These are phyloP conservation scores for Helicocarpus griseus DNA, from an alignment of 2,329 filamentous ascomycete species.

Conservation along the genomic window DNA sequence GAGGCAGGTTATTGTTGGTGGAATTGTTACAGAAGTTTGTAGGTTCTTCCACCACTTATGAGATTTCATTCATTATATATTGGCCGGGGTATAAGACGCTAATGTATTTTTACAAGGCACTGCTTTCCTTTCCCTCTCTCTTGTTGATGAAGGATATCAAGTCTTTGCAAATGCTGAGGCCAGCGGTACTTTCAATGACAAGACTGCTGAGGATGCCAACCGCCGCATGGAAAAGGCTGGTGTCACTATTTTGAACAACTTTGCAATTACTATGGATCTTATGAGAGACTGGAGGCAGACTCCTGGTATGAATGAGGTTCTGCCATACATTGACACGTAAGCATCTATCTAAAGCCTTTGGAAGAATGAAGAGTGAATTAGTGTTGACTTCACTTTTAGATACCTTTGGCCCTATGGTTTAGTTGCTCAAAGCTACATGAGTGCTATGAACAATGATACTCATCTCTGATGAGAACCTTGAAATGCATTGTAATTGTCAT, in stretches of 20 bases:
- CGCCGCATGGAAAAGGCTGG: conserved; percentile 57
- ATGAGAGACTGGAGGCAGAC: conserved; percentile 8
- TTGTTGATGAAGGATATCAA: conserved; percentile 60
- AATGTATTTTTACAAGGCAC: conserved; percentile 37
- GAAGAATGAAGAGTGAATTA: not conserved
- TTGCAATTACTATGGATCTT: conserved; percentile 7
- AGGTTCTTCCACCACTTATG: too few species aligned
- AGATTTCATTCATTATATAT: not conserved
- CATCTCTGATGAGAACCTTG: too few species aligned
- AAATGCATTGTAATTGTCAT: too few species aligned
- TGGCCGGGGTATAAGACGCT: not conserved
- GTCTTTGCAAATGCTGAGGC: conserved; percentile 67
- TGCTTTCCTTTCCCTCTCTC: conserved; percentile 62
- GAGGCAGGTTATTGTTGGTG: conserved; percentile 60
- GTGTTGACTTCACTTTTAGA: not conserved
- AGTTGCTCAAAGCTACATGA: not conserved
- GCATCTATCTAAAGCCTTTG: not conserved
- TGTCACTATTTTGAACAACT: conserved; percentile 34
- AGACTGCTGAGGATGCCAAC: conserved; percentile 56
- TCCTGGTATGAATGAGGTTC: not conserved
- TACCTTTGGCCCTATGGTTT: not conserved
- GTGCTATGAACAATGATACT: too few species aligned
- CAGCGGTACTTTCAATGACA: conserved; percentile 53
- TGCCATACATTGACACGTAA: not conserved
- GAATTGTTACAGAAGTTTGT: conserved; percentile 68